Conservation (phyloP, 2,329 filamentous ascomycete species). For the Fusarium hainanense region DNA sequence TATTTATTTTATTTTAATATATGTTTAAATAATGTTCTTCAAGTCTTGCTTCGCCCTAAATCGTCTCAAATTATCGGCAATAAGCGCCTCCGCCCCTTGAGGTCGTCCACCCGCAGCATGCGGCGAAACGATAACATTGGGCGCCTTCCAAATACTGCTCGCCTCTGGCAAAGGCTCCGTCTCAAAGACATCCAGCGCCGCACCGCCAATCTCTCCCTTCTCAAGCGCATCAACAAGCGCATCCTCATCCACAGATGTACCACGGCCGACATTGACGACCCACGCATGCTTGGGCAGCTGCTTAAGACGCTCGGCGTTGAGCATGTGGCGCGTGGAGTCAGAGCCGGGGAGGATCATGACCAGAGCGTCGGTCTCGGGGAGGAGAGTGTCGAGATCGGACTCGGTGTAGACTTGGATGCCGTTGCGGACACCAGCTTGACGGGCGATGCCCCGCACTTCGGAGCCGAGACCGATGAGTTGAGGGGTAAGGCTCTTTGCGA, state of each 20-base stretch:
- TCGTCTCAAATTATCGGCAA: conserved; percentile 69
- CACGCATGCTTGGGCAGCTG: conserved; percentile 68
- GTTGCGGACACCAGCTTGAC: conserved; percentile 65
- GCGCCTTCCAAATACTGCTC: conserved; percentile 62
- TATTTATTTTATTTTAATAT: conserved; percentile 6
- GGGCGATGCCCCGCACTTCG: conserved; percentile 68
- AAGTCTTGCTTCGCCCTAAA: conserved; percentile 69
- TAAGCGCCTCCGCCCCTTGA: conserved; percentile 68
- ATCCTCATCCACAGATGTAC: conserved; percentile 61
- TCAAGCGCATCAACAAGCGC: conserved; percentile 60
- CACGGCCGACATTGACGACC: conserved; percentile 65
- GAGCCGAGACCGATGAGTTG: conserved; percentile 66
- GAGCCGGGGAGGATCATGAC: conserved; percentile 74
- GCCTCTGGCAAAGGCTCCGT: conserved; percentile 57
- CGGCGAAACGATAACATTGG: conserved; percentile 64
- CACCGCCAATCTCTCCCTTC: conserved; percentile 57
- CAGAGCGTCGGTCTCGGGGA: conserved; percentile 70
- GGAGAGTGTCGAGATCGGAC: conserved; percentile 62
- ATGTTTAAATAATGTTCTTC: conserved; percentile 60
- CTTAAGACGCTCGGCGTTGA: conserved; percentile 64
- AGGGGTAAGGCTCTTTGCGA: conserved; percentile 69
- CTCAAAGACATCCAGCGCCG: conserved; percentile 62
- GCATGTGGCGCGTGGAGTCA: conserved; percentile 64
- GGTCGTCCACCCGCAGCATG: conserved; percentile 71
- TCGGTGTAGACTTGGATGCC: conserved; percentile 69